These are phyloP conservation scores for Escovopsis sp. DNA, from an alignment of 2,329 filamentous ascomycete genomes.

Conservation along the genomic window DNA sequence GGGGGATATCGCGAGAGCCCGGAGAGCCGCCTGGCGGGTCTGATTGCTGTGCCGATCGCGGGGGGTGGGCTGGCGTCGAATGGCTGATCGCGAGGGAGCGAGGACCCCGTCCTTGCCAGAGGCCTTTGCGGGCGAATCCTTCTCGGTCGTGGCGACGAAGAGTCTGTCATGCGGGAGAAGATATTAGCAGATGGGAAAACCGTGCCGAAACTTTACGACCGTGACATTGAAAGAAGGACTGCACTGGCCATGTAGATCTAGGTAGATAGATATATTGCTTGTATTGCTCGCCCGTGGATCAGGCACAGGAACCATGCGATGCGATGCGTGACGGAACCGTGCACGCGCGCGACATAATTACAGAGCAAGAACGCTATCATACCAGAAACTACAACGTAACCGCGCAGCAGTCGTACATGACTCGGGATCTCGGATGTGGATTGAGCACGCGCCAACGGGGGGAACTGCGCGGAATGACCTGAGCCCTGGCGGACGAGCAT, in stretches of 20 bases:
- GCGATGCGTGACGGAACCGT: neutral
- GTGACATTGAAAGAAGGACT: neutral
- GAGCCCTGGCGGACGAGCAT: too few species aligned
- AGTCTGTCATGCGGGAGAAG: slow-evolving; percentile 18
- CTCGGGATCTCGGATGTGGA: neutral
- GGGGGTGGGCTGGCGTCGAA: slow-evolving; percentile 21
- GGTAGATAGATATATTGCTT: neutral
- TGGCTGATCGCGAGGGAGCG: slow-evolving; percentile 24
- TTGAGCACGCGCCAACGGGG: too few species aligned
- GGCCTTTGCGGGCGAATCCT: slow-evolving; percentile 24
- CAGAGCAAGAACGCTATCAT: neutral
- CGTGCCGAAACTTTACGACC: neutral
- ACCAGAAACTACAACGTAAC: neutral
- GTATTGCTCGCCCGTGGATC: neutral
- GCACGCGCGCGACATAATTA: neutral
- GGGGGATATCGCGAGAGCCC: slow-evolving; percentile 15
- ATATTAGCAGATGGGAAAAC: neutral
- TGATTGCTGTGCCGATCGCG: slow-evolving; percentile 15
- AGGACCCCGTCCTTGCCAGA: slow-evolving; percentile 15
- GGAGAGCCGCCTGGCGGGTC: slow-evolving; percentile 11
- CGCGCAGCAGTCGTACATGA: neutral
- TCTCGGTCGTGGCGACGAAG: slow-evolving; percentile 31
- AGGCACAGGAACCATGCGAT: neutral
- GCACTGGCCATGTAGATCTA: neutral
- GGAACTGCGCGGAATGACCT: too few species aligned